Evolutionary conservation across 345 rosid species (phyloP).

Genomic region (Passiflora organensis): DNA sequence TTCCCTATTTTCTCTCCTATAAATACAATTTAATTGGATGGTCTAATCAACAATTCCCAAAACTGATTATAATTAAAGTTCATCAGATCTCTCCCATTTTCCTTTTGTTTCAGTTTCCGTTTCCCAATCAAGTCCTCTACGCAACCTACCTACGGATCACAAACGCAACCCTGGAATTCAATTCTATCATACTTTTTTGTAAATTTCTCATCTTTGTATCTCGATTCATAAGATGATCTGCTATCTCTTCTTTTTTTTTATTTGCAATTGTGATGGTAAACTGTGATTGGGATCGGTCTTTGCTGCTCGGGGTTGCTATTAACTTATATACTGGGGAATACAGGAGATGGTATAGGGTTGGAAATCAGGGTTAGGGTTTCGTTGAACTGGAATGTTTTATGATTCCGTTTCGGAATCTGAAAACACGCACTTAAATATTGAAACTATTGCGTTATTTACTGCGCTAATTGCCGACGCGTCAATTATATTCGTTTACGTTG

Average conservation of each 20-base stretch:
- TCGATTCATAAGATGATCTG: background rate
- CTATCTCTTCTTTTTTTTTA: too few species aligned
- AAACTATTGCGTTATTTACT: too few species aligned
- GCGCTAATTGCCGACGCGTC: too few species aligned
- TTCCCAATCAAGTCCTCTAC: conserved; percentile 16
- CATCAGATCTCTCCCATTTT: background rate
- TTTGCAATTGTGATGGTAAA: background rate
- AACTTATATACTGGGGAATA: too few species aligned
- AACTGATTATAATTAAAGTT: background rate
- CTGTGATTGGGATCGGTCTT: conserved; percentile 10
- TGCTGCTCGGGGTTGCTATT: conserved; percentile 12
- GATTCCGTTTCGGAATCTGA: background rate
- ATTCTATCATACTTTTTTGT: conserved; percentile 26
- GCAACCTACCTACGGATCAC: conserved; percentile 29
- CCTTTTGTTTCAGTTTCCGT: background rate
- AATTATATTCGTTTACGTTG: too few species aligned
- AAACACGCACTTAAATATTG: too few species aligned
- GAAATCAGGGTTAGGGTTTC: conserved; percentile 10
- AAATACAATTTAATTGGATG: too few species aligned
- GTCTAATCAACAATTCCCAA: too few species aligned
- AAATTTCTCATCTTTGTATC: conserved; percentile 24
- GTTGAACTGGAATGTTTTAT: background rate
- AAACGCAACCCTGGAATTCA: conserved; percentile 4
- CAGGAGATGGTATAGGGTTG: background rate
- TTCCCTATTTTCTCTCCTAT: too few species aligned